phyloP scores from a whole-genome alignment of 495 filamentous ascomycete genomes.

The Polyplosphaeria fusca region DNA sequence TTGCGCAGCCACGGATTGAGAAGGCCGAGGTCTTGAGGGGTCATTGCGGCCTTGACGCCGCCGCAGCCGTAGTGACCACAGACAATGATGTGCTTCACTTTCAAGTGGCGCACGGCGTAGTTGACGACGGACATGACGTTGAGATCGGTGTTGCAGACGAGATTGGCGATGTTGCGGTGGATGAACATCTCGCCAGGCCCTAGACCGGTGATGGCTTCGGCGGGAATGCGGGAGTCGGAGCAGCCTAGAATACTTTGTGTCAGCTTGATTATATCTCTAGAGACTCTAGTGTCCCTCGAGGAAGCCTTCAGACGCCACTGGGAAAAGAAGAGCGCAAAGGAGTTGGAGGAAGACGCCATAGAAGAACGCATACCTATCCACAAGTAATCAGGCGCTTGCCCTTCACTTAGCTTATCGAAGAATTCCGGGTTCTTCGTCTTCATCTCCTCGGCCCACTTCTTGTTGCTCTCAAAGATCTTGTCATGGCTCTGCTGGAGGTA shows the following conservation, averaged over 20 bases:
- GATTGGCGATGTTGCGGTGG: constrained; percentile 64
- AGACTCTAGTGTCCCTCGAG: too few species aligned
- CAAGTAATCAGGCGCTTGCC: constrained; percentile 57
- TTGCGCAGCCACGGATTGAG: constrained; percentile 62
- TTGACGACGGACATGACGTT: constrained; percentile 58
- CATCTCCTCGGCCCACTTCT: constrained; percentile 53
- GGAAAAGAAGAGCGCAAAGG: too few species aligned
- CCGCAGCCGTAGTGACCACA: constrained; percentile 65
- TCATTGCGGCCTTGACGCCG: constrained; percentile 61
- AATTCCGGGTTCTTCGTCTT: constrained; percentile 52
- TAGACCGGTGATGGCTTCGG: constrained; percentile 58
- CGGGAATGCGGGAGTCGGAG: constrained; percentile 61
- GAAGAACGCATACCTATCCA: constrained; percentile 50
- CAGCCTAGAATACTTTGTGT: constrained; percentile 41
- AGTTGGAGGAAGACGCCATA: too few species aligned
- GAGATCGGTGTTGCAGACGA: constrained; percentile 51
- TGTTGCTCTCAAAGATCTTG: constrained; percentile 55
- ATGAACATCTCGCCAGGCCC: constrained; percentile 59
- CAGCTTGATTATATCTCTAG: neutral
- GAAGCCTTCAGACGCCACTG: too few species aligned
- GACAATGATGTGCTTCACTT: constrained; percentile 63
- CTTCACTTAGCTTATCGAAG: constrained; percentile 52
- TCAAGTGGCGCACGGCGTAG: constrained; percentile 57
- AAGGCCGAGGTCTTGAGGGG: constrained; percentile 54
- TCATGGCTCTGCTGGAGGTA: constrained; percentile 39